phyloP scores from a whole-genome alignment of 768 basidiomycete genomes.

The Exidia glandulosa region DNA sequence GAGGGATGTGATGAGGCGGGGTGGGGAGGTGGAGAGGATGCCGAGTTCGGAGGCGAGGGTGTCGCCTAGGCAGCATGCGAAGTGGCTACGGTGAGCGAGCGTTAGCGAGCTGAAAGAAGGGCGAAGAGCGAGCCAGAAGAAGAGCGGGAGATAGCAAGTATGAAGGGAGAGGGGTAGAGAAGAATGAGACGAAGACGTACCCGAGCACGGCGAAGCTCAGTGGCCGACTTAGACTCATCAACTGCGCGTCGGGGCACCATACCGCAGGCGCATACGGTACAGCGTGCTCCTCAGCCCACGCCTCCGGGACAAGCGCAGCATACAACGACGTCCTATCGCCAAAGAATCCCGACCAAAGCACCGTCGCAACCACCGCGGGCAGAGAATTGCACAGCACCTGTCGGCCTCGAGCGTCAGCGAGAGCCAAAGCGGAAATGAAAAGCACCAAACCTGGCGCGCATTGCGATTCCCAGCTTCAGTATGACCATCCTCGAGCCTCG shows the following conservation, averaged over 20 bases:
- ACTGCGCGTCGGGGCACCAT: conserved; percentile 45
- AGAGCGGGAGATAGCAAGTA: no score
- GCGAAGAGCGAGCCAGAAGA: neutral
- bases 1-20: conserved; percentile 71
- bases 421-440: neutral
- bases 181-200: conserved; percentile 25
- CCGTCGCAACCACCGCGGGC: conserved; percentile 45
- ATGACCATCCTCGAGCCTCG: conserved; percentile 66
- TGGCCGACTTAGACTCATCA: conserved; percentile 29
- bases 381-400: conserved; percentile 60
- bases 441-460: conserved; percentile 57
- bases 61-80: conserved; percentile 82
- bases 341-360: conserved; percentile 55
- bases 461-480: conserved; percentile 63
- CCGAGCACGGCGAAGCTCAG: conserved; percentile 59
- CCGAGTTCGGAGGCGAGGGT: conserved; percentile 91
- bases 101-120: neutral
- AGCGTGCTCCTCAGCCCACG: neutral
- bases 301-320: conserved; percentile 5
- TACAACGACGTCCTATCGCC: conserved; percentile 27
- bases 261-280: conserved; percentile 25
- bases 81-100: conserved; percentile 43
- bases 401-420: neutral
- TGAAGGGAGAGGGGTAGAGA: no score
- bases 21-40: conserved; percentile 59